Conservation (phyloP, 1,284 basidiomycete genomes). For the Boletus sp. region DNA sequence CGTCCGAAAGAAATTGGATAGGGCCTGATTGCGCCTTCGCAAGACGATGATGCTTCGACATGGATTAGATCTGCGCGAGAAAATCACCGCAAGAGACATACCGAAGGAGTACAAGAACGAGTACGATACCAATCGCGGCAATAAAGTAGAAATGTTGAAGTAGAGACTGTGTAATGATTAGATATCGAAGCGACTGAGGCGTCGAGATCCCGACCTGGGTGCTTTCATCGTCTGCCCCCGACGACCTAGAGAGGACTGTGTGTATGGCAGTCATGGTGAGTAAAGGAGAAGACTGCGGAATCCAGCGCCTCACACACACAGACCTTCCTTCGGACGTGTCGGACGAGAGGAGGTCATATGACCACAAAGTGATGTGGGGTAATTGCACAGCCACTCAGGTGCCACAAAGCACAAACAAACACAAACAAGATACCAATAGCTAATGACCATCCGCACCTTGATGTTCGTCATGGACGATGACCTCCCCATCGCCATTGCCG, state of each 20-base stretch:
- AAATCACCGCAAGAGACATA: slow-evolving; percentile 5
- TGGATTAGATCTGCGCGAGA: slow-evolving; percentile 4
- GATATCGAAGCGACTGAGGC: neutral
- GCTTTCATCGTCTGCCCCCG: neutral
- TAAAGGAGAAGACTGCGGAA: neutral
- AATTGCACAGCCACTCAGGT: slow-evolving; percentile 10
- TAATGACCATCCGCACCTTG: neutral
- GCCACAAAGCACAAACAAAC: slow-evolving; percentile 30
- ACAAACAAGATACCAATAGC: slow-evolving; percentile 19
- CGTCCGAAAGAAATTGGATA: slow-evolving; percentile 28
- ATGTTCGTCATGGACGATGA: slow-evolving; percentile 38
- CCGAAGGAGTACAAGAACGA: slow-evolving; percentile 31
- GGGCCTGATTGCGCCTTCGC: slow-evolving; percentile 27
- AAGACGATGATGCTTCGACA: slow-evolving; percentile 27
- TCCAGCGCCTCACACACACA: no score
- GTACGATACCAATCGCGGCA: slow-evolving; percentile 16
- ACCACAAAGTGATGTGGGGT: neutral
- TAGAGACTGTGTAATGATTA: slow-evolving; percentile 20
- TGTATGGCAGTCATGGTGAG: slow-evolving; percentile 18
- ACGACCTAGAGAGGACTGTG: slow-evolving; percentile 7
- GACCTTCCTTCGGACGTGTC: slow-evolving; percentile 6
- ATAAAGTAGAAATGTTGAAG: slow-evolving; percentile 33
- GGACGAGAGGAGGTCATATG: neutral
- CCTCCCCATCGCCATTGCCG: slow-evolving; percentile 38
- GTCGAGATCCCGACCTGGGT: slow-evolving; percentile 18